phyloP scores from a whole-genome alignment of 495 filamentous ascomycete species.

The Polyplosphaeria fusca region DNA sequence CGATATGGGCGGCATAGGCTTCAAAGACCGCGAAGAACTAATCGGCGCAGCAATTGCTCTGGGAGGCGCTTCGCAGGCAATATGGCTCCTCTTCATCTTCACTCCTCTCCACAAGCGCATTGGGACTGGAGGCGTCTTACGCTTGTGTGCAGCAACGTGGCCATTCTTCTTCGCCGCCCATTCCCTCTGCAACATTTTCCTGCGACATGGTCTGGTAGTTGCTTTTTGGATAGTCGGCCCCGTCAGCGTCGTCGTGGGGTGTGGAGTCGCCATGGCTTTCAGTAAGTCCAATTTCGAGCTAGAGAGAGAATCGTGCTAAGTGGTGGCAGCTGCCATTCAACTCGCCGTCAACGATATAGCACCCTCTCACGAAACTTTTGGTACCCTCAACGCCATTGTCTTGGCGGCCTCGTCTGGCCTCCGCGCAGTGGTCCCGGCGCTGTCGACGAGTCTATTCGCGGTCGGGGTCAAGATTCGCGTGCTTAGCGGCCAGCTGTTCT shows the following conservation, averaged over 20 bases:
- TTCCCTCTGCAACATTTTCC: conserved; percentile 53
- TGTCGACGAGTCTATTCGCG: conserved; percentile 62
- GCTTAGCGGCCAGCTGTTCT: conserved; percentile 60
- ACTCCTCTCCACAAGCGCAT: conserved; percentile 55
- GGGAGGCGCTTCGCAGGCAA: conserved; percentile 58
- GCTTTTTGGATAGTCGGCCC: conserved; percentile 58
- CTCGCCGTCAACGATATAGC: conserved; percentile 66
- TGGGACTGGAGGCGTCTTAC: conserved; percentile 60
- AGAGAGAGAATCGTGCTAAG: conserved; percentile 3
- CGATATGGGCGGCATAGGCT: conserved; percentile 58
- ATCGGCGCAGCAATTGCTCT: conserved; percentile 60
- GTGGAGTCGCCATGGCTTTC: conserved; percentile 65
- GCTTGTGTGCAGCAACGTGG: conserved; percentile 52
- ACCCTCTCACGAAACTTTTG: conserved; percentile 56
- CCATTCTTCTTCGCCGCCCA: conserved; percentile 55
- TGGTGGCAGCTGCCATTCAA: conserved; percentile 52
- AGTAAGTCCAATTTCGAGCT: conserved; percentile 37
- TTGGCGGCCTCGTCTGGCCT: conserved; percentile 52
- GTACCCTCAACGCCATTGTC: conserved; percentile 63
- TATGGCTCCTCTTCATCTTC: conserved; percentile 64
- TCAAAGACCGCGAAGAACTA: conserved; percentile 51
- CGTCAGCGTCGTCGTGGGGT: conserved; percentile 44
- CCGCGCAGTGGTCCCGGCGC: conserved; percentile 58
- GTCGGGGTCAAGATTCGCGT: conserved; percentile 55
- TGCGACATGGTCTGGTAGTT: conserved; percentile 42